These are phyloP conservation scores for Saccharum hybrid DNA, from an alignment of 202 grass and related monocot species.

Conservation along the genomic window DNA sequence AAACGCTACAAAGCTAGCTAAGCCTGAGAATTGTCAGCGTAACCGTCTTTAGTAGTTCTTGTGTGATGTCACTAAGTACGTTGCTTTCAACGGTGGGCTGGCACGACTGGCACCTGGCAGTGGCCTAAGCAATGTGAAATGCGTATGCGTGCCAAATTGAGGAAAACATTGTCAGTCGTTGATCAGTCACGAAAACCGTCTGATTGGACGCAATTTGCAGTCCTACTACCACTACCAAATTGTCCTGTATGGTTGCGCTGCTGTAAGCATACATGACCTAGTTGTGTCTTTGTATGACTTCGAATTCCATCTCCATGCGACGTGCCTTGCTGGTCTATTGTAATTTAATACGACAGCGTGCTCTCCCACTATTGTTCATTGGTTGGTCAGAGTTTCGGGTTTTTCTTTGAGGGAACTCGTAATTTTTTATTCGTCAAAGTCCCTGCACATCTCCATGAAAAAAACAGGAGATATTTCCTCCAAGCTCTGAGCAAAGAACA, in stretches of 20 bases:
- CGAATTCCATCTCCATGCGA: neutral
- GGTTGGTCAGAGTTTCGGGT: too few relatives aligned
- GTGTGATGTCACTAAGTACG: neutral
- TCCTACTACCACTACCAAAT: neutral
- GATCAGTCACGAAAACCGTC: neutral
- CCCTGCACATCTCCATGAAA: neutral
- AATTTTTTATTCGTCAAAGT: neutral
- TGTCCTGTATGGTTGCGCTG: neutral
- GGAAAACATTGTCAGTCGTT: neutral
- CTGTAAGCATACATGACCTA: constrained; percentile 20
- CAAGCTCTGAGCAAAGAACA: neutral
- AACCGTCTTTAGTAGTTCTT: neutral
- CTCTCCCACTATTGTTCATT: neutral
- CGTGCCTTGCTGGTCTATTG: neutral
- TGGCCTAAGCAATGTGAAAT: too few relatives aligned
- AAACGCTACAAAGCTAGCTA: neutral
- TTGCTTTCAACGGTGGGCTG: neutral
- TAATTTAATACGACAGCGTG: neutral
- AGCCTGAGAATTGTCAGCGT: neutral
- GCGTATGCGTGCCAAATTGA: neutral
- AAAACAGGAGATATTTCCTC: neutral
- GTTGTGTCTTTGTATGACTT: constrained; percentile 23
- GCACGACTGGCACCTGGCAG: too few relatives aligned
- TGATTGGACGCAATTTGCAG: constrained; percentile 1
- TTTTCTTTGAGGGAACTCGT: too few relatives aligned